These are phyloP conservation scores for Cladosporium sp. DNA, from an alignment of 2,329 filamentous ascomycete genomes.

Conservation along the genomic window DNA sequence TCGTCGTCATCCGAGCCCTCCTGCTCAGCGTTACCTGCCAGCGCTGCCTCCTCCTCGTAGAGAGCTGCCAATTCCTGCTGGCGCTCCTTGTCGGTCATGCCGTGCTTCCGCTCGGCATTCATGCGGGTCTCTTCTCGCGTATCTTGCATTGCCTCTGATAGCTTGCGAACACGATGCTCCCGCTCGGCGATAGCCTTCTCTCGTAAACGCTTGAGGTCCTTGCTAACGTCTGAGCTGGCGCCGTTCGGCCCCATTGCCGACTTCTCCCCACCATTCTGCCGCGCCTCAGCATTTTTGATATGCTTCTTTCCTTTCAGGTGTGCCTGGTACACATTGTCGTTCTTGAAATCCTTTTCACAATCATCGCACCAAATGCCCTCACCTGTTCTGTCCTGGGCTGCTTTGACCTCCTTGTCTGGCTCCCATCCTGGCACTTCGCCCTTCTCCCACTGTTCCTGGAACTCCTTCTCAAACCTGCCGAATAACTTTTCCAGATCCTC, in stretches of 20 bases:
- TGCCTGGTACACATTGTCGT: constrained; percentile 86
- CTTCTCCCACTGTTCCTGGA: constrained; percentile 73
- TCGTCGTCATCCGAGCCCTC: constrained; percentile 61
- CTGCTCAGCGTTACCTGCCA: constrained; percentile 37
- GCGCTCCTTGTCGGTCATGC: constrained; percentile 94
- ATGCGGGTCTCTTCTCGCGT: constrained; percentile 84
- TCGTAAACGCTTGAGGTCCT: constrained; percentile 53
- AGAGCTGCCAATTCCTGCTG: constrained; percentile 89
- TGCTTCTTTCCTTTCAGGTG: constrained; percentile 92
- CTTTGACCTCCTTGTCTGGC: constrained; percentile 25
- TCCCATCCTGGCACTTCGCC: constrained; percentile 74
- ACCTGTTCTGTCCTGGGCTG: constrained; percentile 49
- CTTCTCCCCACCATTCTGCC: constrained; percentile 36
- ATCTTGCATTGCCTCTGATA: constrained; percentile 75
- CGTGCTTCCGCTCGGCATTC: constrained; percentile 93
- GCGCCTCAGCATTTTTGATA: constrained; percentile 69
- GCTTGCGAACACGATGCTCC: constrained; percentile 73
- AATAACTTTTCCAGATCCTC: constrained; percentile 80
- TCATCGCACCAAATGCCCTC: constrained; percentile 83
- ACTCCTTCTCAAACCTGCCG: constrained; percentile 70
- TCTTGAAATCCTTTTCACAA: constrained; percentile 92
- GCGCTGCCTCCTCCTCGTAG: constrained; percentile 55
- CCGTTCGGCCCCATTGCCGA: constrained; percentile 26
- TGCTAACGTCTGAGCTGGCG: constrained; percentile 17
- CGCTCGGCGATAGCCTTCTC: constrained; percentile 86